Conservation (phyloP, 148 eudicot genomes). For the Vaccinium vitisidaea region DNA sequence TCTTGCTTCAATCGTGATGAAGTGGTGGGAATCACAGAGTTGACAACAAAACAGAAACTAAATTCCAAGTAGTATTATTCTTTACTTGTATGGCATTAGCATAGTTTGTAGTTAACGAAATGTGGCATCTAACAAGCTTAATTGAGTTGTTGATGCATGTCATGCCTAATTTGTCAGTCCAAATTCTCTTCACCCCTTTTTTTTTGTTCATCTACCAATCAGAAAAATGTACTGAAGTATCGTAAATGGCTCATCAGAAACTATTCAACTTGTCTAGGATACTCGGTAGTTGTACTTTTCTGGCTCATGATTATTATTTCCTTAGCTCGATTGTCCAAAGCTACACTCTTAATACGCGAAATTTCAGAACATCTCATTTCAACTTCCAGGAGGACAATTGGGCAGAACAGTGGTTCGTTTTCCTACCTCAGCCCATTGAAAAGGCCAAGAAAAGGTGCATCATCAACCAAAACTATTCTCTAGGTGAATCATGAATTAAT, state of each 20-base stretch:
- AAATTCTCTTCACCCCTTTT: not conserved
- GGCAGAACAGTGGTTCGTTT: not conserved
- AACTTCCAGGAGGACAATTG: not conserved
- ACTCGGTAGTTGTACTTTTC: not conserved
- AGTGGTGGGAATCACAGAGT: too few species aligned
- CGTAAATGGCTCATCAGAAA: not conserved
- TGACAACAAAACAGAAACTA: too few species aligned
- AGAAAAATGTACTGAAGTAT: not conserved
- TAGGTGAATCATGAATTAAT: not conserved
- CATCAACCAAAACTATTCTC: not conserved
- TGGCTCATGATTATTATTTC: not conserved
- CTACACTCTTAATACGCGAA: not conserved
- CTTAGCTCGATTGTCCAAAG: not conserved
- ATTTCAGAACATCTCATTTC: not conserved
- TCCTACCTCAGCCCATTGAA: not conserved
- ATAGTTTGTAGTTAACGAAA: too few species aligned
- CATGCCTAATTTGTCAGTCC: too few species aligned
- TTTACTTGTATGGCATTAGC: too few species aligned
- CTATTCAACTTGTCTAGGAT: not conserved
- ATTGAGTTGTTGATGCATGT: too few species aligned
- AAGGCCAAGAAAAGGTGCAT: not conserved
- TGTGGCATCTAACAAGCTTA: too few species aligned
- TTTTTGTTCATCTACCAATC: not conserved
- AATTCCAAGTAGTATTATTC: too few species aligned
- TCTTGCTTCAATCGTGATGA: not conserved